phyloP scores from a whole-genome alignment of 345 rosid species.

The Brassica rapa region DNA sequence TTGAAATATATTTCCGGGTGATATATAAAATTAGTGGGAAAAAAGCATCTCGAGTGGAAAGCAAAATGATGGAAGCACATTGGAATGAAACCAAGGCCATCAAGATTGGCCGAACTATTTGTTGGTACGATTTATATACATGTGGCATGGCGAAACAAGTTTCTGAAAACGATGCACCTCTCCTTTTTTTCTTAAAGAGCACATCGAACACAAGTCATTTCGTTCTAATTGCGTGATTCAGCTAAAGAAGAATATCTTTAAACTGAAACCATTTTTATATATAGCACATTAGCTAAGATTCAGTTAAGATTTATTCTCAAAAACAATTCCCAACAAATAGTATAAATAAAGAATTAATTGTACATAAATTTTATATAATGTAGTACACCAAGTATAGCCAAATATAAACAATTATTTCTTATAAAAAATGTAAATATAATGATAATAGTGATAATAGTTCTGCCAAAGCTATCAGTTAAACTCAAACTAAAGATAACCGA shows the following conservation, averaged over 20 bases:
- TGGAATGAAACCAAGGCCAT: conserved; percentile 22
- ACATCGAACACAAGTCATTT: neutral
- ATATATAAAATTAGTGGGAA: neutral
- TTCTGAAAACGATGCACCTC: conserved; percentile 7
- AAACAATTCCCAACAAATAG: neutral
- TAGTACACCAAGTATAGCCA: neutral
- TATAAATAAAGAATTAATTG: neutral
- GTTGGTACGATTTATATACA: conserved; percentile 1
- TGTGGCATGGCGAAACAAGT: conserved; percentile 1
- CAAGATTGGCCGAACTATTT: conserved; percentile 28
- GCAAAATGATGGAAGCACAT: conserved; percentile 22
- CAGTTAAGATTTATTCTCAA: neutral
- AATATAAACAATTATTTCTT: neutral
- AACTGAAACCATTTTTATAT: neutral
- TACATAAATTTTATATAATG: neutral
- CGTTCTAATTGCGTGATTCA: neutral
- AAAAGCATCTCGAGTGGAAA: conserved; percentile 16
- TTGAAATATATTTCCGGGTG: neutral
- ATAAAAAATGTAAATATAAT: too few relatives aligned
- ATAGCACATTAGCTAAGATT: neutral
- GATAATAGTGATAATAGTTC: neutral
- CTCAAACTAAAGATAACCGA: neutral
- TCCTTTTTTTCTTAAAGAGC: neutral
- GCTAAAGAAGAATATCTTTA: neutral
- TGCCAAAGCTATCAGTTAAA: neutral